phyloP scores from a whole-genome alignment of 768 basidiomycete genomes.

The Melanogaster broomeanus region DNA sequence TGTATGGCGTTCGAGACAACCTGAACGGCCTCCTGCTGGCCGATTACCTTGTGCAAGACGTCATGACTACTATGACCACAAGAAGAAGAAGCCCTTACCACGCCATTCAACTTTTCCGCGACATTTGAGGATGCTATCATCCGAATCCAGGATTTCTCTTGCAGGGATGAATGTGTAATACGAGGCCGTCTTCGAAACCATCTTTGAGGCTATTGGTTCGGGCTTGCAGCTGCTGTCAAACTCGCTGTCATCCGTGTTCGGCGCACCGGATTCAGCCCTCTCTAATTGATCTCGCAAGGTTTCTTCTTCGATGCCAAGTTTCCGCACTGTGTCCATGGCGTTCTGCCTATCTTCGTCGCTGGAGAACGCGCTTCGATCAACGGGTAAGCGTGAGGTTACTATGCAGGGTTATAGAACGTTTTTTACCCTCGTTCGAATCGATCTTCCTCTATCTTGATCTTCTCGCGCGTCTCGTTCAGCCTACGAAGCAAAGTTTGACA shows the following conservation, averaged over 20 bases:
- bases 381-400: not conserved
- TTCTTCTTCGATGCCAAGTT: not conserved
- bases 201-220: not conserved
- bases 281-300: not conserved
- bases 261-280: not conserved
- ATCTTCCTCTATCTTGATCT: constrained; percentile 3
- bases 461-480: not conserved
- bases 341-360: not conserved
- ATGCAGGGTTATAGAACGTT: not conserved
- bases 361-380: not conserved
- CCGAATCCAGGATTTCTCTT: not conserved
- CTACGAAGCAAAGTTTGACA: not conserved
- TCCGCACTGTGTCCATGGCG: not conserved
- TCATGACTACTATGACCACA: not conserved
- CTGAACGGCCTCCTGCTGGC: constrained; percentile 44
- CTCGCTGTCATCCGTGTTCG: not conserved
- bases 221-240: not conserved
- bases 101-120: not conserved
- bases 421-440: not conserved
- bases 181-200: constrained; percentile 4
- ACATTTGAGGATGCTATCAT: not conserved
- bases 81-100: not conserved
- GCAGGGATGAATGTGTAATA: constrained; percentile 8
- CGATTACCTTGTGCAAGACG: constrained; percentile 3
- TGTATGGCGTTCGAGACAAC: constrained; percentile 49